These are phyloP conservation scores for Chlorella sp. DNA, from an alignment of 139 green algal genomes.

Conservation along the genomic window DNA sequence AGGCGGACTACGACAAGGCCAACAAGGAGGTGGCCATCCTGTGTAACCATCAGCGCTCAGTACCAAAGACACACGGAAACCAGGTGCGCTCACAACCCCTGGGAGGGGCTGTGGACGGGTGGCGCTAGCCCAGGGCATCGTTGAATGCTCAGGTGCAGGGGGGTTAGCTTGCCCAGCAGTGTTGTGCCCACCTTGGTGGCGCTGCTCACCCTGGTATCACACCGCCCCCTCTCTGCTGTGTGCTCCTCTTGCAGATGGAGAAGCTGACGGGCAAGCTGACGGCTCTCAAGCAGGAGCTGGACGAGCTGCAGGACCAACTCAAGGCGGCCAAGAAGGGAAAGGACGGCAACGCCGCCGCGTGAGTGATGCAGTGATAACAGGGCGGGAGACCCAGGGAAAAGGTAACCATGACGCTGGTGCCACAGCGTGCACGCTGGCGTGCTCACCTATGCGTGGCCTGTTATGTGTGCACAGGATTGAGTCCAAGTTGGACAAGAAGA, in stretches of 20 bases:
- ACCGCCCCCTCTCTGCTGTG: too few relatives aligned
- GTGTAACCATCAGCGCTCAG: slow-evolving; percentile 95
- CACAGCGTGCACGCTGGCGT: too few relatives aligned
- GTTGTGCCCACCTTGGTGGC: too few relatives aligned
- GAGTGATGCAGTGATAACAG: slow-evolving; percentile 11
- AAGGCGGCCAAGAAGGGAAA: slow-evolving; percentile 47
- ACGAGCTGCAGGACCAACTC: slow-evolving; percentile 59
- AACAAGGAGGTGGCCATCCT: slow-evolving; percentile 99
- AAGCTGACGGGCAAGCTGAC: slow-evolving; percentile 62
- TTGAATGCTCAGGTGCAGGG: too few relatives aligned
- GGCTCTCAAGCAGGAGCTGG: slow-evolving; percentile 31
- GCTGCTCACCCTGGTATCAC: too few relatives aligned
- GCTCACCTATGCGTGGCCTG: too few relatives aligned
- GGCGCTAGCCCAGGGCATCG: too few relatives aligned
- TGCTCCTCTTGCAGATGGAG: slow-evolving; percentile 38
- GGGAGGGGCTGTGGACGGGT: too few relatives aligned
- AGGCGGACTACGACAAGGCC: slow-evolving; percentile 88
- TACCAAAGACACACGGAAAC: slow-evolving; percentile 77
- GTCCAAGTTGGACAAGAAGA: slow-evolving; percentile 47
- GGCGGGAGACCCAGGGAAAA: slow-evolving; percentile 8
- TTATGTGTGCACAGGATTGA: too few relatives aligned
- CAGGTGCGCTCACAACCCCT: too few relatives aligned
- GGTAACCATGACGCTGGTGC: too few relatives aligned
- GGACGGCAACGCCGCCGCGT: slow-evolving; percentile 36
- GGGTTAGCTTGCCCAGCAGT: too few relatives aligned